A percentile compares a stretch with the other conserved stretches of the same genome.
These are phyloP conservation scores for Hypoxylon fragiforme DNA, from an alignment of 495 filamentous ascomycete genomes.

Conservation along the genomic window DNA sequence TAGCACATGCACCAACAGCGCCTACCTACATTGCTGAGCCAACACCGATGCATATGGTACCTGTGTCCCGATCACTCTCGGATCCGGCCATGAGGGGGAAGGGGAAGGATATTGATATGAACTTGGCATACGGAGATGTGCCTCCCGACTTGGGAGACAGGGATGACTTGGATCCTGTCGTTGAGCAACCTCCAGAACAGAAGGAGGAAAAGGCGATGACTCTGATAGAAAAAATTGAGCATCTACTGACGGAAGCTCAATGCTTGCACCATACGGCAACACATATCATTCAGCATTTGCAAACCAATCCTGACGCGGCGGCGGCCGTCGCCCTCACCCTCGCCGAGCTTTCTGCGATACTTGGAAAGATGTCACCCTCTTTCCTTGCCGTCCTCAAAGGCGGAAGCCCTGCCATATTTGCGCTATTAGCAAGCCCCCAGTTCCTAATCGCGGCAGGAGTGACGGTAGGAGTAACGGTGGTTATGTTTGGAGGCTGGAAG, in stretches of 20 bases:
- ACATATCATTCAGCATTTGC: constrained; percentile 80
- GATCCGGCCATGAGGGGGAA: constrained; percentile 44
- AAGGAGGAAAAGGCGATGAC: constrained; percentile 60
- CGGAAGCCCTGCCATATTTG: constrained; percentile 80
- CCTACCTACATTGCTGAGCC: constrained; percentile 17
- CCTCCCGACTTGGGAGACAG: constrained; percentile 56
- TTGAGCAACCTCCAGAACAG: constrained; percentile 25
- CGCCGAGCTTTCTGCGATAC: constrained; percentile 82
- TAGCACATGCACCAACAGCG: constrained; percentile 39
- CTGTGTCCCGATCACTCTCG: constrained; percentile 45
- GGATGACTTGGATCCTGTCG: constrained; percentile 46
- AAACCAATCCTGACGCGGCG: constrained; percentile 89
- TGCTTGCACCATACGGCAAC: constrained; percentile 84
- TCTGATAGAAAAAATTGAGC: constrained; percentile 70
- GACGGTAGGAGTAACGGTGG: constrained; percentile 84
- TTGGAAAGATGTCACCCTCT: constrained; percentile 81
- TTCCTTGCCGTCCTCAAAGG: constrained; percentile 74
- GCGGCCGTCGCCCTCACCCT: constrained; percentile 92
- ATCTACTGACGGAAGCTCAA: constrained; percentile 78
- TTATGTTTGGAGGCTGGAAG: constrained; percentile 95
- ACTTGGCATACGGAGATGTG: constrained; percentile 80
- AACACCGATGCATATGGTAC: constrained; percentile 29
- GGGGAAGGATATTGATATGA: constrained; percentile 75
- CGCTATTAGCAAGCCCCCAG: constrained; percentile 83
- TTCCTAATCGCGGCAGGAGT: constrained; percentile 92